phyloP scores from a whole-genome alignment of 768 basidiomycete genomes.

The Hebeloma cylindrosporum region DNA sequence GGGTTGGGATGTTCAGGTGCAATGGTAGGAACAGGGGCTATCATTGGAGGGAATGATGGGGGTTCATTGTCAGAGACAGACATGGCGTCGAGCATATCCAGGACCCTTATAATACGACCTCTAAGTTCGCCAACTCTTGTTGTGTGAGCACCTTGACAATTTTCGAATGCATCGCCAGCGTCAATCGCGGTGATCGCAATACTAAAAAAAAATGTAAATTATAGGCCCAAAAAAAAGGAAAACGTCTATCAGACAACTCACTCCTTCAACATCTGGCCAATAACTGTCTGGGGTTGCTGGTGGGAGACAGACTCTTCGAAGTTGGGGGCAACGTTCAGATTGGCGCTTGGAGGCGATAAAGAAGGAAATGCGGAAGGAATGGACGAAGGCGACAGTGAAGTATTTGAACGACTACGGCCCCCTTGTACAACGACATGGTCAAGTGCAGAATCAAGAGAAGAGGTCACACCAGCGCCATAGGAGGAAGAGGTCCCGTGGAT shows the following conservation, averaged over 20 bases:
- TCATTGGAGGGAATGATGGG: constrained; percentile 7
- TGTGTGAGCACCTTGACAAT: constrained; percentile 45
- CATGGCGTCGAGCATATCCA: constrained; percentile 51
- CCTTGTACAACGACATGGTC: constrained; percentile 35
- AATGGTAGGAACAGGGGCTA: constrained; percentile 14
- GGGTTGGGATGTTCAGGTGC: constrained; percentile 13
- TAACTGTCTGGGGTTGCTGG: constrained; percentile 31
- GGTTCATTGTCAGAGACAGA: constrained; percentile 27
- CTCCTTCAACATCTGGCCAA: constrained; percentile 51
- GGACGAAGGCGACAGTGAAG: constrained; percentile 33
- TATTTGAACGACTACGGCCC: constrained; percentile 40
- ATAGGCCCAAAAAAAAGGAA: constrained; percentile 18
- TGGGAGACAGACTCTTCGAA: constrained; percentile 24
- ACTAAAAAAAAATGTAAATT: constrained; percentile 33
- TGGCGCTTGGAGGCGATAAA: constrained; percentile 14
- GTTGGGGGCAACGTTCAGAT: constrained; percentile 13
- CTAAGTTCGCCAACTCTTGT: constrained; percentile 56
- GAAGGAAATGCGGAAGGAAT: constrained; percentile 23
- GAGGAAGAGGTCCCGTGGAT: constrained; percentile 40
- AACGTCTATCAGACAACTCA: constrained; percentile 31
- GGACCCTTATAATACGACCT: constrained; percentile 51
- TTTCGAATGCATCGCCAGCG: constrained; percentile 50
- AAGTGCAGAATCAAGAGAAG: constrained; percentile 47
- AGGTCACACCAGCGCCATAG: constrained; percentile 38
- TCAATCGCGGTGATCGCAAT: constrained; percentile 62